These are phyloP conservation scores for Collybia sp. DNA, from an alignment of 768 basidiomycete species.

Conservation along the genomic window DNA sequence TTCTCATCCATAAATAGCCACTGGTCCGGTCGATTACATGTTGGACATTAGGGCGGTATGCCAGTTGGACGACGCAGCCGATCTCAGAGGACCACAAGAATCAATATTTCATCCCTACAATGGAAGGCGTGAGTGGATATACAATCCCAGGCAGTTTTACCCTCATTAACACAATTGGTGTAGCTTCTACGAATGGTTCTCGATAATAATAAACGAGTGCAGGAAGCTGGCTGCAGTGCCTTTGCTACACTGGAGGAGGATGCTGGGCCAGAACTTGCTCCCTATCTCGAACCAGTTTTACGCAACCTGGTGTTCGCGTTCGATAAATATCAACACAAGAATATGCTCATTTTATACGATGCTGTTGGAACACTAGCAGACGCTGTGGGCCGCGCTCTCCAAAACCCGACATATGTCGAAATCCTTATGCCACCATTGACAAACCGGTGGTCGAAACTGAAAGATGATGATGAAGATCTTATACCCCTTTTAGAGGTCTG, in stretches of 20 bases:
- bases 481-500: constrained; percentile 93
- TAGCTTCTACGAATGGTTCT: constrained; percentile 96
- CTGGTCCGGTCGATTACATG: constrained; percentile 98
- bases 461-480: constrained; percentile 88
- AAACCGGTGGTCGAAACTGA: constrained; percentile 83
- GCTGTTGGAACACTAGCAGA: constrained; percentile 99
- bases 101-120: constrained; percentile 91
- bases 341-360: constrained; percentile 96
- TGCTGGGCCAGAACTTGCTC: constrained; percentile 83
- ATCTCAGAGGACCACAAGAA: constrained; percentile 84
- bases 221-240: constrained; percentile 98
- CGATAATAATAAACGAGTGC: constrained; percentile 97
- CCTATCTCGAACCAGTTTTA: constrained; percentile 65
- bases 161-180: constrained; percentile 4
- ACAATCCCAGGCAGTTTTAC: constrained; percentile 3
- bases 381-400: constrained; percentile 85
- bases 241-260: constrained; percentile 99
- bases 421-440: constrained; percentile 96
- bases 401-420: constrained; percentile 84
- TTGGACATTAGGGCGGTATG: constrained; percentile 99
- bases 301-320: constrained; percentile 78
- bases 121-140: constrained; percentile 78
- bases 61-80: constrained; percentile 92
- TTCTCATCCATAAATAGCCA: constrained; percentile 47
- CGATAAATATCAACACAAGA: constrained; percentile 98